Evolutionary conservation across 257 asterid species (phyloP).

Genomic region (Prunella vulgaris): DNA sequence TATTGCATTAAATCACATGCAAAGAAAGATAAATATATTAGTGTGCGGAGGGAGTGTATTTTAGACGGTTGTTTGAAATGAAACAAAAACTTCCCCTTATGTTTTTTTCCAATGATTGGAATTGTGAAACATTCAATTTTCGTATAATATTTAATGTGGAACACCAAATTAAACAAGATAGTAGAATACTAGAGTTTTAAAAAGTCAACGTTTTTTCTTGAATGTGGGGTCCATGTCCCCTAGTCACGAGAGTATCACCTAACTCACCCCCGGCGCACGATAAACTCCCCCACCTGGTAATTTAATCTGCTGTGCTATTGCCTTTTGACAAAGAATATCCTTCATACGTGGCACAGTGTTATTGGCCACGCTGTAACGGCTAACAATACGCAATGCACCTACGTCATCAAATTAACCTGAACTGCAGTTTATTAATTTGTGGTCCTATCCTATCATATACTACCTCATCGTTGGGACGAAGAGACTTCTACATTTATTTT

Average conservation of each 20-base stretch:
- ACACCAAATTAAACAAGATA: not conserved
- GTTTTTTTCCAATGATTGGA: not conserved
- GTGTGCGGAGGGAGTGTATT: no score
- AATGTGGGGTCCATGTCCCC: conserved; percentile 1
- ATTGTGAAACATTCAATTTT: not conserved
- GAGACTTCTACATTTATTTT: no score
- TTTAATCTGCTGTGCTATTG: not conserved
- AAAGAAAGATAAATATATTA: no score
- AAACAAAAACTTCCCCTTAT: not conserved
- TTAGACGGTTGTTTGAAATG: not conserved
- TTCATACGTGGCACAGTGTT: not conserved
- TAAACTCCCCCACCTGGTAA: not conserved
- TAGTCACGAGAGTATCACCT: not conserved
- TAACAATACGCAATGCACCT: not conserved
- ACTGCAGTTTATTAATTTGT: no score
- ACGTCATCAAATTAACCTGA: not conserved
- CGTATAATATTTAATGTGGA: not conserved
- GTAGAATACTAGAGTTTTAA: no score
- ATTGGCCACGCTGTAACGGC: not conserved
- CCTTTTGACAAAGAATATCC: not conserved
- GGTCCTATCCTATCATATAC: no score
- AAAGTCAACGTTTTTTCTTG: conserved; percentile 18
- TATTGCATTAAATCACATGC: no score
- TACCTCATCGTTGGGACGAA: no score
- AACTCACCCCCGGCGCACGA: not conserved